These are phyloP conservation scores for Primulina tabacum DNA, from an alignment of 257 asterid species.

Conservation along the genomic window DNA sequence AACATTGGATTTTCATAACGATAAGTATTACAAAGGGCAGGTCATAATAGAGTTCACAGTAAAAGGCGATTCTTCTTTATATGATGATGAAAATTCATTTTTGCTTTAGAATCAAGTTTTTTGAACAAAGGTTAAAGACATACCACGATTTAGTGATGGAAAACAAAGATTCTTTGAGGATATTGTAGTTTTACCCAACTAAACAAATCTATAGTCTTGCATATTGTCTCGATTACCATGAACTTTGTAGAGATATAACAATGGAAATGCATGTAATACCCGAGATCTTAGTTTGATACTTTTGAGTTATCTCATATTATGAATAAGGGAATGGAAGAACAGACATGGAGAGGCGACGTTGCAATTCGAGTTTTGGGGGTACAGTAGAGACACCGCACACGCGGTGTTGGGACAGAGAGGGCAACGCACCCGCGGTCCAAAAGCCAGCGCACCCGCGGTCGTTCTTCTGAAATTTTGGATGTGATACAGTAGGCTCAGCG, in stretches of 20 bases:
- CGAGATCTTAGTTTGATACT: too few relatives aligned
- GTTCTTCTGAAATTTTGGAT: too few relatives aligned
- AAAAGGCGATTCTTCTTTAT: neutral
- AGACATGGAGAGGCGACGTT: too few relatives aligned
- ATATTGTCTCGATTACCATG: conserved; percentile 7
- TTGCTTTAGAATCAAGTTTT: neutral
- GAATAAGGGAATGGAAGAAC: too few relatives aligned
- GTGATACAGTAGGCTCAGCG: too few relatives aligned
- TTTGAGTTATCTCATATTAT: too few relatives aligned
- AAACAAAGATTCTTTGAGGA: neutral
- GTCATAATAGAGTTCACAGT: conserved; percentile 1
- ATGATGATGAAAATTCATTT: neutral
- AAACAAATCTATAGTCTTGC: conserved; percentile 11
- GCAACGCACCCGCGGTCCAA: too few relatives aligned
- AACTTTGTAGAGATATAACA: conserved; percentile 7
- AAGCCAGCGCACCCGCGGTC: too few relatives aligned
- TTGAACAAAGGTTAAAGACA: conserved; percentile 2
- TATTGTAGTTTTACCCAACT: conserved; percentile 6
- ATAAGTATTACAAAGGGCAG: neutral
- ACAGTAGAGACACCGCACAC: too few relatives aligned
- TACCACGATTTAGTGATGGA: neutral
- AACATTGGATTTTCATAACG: neutral
- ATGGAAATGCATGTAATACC: neutral
- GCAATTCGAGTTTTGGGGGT: too few relatives aligned
- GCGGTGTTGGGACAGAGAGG: too few relatives aligned